A percentile compares a stretch with the other conserved stretches of the same genome.
Evolutionary conservation across 1,284 basidiomycete genomes (phyloP).

Genomic region (Irpex lacteus): DNA sequence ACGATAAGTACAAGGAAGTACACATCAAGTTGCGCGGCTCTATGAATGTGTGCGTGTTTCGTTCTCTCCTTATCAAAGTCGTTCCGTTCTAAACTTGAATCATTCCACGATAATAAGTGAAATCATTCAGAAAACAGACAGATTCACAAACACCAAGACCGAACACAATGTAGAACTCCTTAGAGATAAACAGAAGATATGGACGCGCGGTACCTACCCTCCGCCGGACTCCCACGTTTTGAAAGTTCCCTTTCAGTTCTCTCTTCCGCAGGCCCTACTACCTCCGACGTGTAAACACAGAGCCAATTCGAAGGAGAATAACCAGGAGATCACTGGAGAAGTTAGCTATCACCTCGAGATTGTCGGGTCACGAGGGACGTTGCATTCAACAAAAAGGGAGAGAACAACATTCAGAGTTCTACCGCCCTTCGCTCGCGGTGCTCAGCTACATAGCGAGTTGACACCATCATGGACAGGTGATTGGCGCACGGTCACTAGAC

Average conservation of each 20-base stretch:
- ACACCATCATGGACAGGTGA: not conserved
- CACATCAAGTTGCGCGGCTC: conserved; percentile 21
- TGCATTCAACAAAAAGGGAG: conserved; percentile 12
- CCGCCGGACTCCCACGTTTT: conserved; percentile 20
- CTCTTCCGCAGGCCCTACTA: conserved; percentile 17
- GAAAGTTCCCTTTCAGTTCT: conserved; percentile 22
- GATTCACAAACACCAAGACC: not conserved
- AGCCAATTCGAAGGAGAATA: not conserved
- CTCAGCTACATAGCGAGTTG: not conserved
- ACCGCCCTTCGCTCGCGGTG: conserved; percentile 14
- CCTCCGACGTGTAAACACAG: conserved; percentile 20
- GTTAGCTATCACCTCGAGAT: conserved; percentile 22
- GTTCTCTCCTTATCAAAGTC: not conserved
- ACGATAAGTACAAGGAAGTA: conserved; percentile 21
- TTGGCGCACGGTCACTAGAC: conserved; percentile 7
- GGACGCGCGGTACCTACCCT: conserved; percentile 23
- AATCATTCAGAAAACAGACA: not conserved
- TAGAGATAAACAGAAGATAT: conserved; percentile 15
- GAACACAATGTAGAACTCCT: conserved; percentile 9
- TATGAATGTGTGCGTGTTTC: conserved; percentile 16
- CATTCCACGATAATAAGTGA: not conserved
- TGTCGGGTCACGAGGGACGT: conserved; percentile 20
- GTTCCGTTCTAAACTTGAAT: not conserved
- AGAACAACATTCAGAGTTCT: conserved; percentile 18
- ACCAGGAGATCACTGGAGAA: conserved; percentile 1